These are phyloP conservation scores for Boeremia exigua DNA, from an alignment of 2,329 filamentous ascomycete species.

Conservation along the genomic window DNA sequence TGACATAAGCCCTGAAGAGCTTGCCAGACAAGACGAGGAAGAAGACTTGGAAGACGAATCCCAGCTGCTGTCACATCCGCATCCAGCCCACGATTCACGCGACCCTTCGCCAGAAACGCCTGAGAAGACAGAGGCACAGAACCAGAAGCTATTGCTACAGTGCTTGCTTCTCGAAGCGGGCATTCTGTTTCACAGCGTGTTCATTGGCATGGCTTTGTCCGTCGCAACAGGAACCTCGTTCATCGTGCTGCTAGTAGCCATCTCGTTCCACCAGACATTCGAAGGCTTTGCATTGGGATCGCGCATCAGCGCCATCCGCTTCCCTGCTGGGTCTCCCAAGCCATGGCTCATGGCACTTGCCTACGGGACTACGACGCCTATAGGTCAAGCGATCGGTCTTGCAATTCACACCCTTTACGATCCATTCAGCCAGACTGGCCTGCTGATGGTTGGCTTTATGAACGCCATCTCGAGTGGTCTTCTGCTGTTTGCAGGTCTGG, in stretches of 20 bases:
- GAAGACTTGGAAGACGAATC: slow-evolving; percentile 42
- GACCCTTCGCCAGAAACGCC: slow-evolving; percentile 23
- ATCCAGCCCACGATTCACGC: slow-evolving; percentile 14
- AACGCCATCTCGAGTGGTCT: slow-evolving; percentile 58
- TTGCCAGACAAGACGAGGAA: slow-evolving; percentile 34
- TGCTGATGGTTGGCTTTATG: slow-evolving; percentile 59
- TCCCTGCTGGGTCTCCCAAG: slow-evolving; percentile 72
- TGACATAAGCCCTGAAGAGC: slow-evolving; percentile 45
- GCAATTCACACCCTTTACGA: slow-evolving; percentile 59
- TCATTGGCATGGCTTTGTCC: slow-evolving; percentile 75
- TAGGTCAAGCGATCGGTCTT: slow-evolving; percentile 58
- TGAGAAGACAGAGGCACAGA: slow-evolving; percentile 52
- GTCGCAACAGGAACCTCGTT: slow-evolving; percentile 71
- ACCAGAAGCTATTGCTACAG: slow-evolving; percentile 71
- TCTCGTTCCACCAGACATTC: slow-evolving; percentile 75
- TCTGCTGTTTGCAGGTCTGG: slow-evolving; percentile 57
- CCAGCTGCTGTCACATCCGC: slow-evolving; percentile 35
- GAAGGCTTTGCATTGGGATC: slow-evolving; percentile 73
- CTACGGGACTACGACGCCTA: slow-evolving; percentile 64
- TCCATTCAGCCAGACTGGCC: slow-evolving; percentile 54
- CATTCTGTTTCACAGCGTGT: slow-evolving; percentile 79
- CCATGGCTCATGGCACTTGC: slow-evolving; percentile 74
- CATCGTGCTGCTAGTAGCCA: slow-evolving; percentile 70
- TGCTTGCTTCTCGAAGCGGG: slow-evolving; percentile 78
- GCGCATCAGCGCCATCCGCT: slow-evolving; percentile 72